Evolutionary conservation across 495 filamentous ascomycete genomes (phyloP).

Genomic region (Amphirosellinia nigrospora): DNA sequence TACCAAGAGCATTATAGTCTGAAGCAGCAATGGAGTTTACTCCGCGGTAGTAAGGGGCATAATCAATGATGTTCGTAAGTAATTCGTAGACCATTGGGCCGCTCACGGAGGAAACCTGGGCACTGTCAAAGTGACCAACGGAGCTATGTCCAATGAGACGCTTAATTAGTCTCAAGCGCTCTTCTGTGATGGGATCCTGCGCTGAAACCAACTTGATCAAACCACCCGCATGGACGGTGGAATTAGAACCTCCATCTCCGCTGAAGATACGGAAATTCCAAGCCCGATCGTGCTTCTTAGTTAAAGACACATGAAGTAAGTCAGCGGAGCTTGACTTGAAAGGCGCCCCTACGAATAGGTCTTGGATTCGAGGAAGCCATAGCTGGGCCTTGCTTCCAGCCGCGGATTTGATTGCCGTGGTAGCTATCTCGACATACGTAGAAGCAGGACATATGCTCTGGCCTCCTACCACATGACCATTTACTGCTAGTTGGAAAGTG

Average conservation of each 20-base stretch:
- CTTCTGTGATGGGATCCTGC: not conserved
- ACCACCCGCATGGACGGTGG: not conserved
- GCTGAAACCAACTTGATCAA: not conserved
- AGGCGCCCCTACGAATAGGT: not conserved
- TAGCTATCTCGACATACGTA: slow-evolving; percentile 45
- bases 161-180: slow-evolving; percentile 5
- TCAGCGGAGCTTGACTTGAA: not conserved
- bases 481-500: not conserved
- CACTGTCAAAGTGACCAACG: not conserved
- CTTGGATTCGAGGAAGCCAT: slow-evolving; percentile 25
- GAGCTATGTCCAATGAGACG: not conserved
- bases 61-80: slow-evolving; percentile 41
- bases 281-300: not conserved
- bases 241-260: not conserved
- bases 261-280: slow-evolving; percentile 3
- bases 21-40: slow-evolving; percentile 39
- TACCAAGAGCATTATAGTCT: slow-evolving; percentile 40
- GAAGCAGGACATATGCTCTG: slow-evolving; percentile 44
- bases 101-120: slow-evolving; percentile 29
- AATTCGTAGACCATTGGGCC: slow-evolving; percentile 43
- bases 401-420: slow-evolving; percentile 27
- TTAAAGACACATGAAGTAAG: not conserved
- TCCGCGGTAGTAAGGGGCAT: slow-evolving; percentile 46
- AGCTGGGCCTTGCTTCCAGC: slow-evolving; percentile 22
- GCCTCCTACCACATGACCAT: slow-evolving; percentile 35